Evolutionary conservation across 2,329 filamentous ascomycete species (phyloP), one percentile per base, ranked within the genome.

Genomic region (Clonostachys rosea): DNA sequence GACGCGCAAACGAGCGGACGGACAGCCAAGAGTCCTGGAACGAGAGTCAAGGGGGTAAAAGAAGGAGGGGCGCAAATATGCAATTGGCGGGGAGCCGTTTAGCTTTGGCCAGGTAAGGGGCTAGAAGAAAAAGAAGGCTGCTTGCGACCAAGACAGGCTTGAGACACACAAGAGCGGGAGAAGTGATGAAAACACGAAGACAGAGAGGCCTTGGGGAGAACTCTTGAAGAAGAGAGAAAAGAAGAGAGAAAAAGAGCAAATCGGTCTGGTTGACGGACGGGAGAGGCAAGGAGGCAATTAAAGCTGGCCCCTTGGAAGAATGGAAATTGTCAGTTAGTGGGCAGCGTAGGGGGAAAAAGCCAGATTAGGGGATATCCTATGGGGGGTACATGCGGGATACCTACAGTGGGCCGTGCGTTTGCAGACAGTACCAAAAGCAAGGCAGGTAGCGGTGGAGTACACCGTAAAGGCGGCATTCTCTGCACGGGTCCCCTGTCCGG

Each of bases 1-100:
- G 58, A 60, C 57, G 60, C 60, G 64, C 61, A 44, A 68, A 67
- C 62, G 65, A 68, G 60, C 52, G 65, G 63, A 65, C 64, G 61
- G 63, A 67, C 62, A 57, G 54, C 56, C 55, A 57, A 60, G 60
- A 59, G 61, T 45, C 18, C 35, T 60, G 56, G 54, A 59, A 52
- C 51, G 46, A 44, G 34, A 36, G 34, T 44, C 36, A 43, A 43
- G 42, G 42, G 39, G 43, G 40, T 43, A 46, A 49, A 46, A 45
- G 56, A 56, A 59, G 54, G 58, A 60, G 56, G 56, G 57, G 52
- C 47, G 53, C 48, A 54, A 49, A 56, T 66, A 67, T 65, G 64
- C 62, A 65, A 66, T 64, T 61, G 59, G 54, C 59, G 59, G 62
- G 59, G 60, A 47, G 47, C 46, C 50, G 24, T 30, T 30, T 30